Evolutionary conservation across 352 stramenopile species (phyloP).

Genomic region (Thraustochytrium sp.): DNA sequence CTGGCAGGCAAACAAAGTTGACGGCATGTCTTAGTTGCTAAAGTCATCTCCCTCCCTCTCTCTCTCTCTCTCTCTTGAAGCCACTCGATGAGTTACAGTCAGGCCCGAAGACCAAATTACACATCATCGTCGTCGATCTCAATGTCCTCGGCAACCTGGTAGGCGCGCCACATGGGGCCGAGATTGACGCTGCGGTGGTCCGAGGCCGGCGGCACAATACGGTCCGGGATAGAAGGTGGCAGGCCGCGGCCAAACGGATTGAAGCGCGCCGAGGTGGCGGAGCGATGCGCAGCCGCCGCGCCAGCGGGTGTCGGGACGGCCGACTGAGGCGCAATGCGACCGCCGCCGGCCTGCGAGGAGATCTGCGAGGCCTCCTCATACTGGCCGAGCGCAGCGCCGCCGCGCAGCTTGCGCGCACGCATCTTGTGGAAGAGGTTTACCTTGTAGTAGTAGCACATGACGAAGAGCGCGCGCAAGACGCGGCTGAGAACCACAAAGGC

Average conservation of each 20-base stretch:
- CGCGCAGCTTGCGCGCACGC: neutral
- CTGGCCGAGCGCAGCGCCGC: too few relatives aligned
- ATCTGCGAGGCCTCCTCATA: neutral
- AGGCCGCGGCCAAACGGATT: neutral
- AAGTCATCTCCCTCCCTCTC: too few relatives aligned
- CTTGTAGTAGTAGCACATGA: conserved; percentile 7
- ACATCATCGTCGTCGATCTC: neutral
- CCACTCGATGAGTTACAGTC: too few relatives aligned
- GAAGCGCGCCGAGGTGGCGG: neutral
- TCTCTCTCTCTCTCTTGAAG: too few relatives aligned
- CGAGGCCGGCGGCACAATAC: neutral
- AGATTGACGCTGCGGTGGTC: neutral
- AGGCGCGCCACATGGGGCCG: conserved; percentile 14
- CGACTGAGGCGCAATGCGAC: too few relatives aligned
- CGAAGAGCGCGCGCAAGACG: neutral
- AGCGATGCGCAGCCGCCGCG: neutral
- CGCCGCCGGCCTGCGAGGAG: too few relatives aligned
- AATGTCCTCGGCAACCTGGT: neutral
- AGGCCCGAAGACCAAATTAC: too few relatives aligned
- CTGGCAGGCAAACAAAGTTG: too few relatives aligned
- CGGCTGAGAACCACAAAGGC: neutral
- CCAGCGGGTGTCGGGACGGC: too few relatives aligned
- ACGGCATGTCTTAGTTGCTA: too few relatives aligned
- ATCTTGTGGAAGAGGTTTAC: neutral
- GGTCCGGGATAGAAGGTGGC: too few relatives aligned